phyloP scores from a whole-genome alignment of 2,329 filamentous ascomycete species.

The Bipolaris cookei region DNA sequence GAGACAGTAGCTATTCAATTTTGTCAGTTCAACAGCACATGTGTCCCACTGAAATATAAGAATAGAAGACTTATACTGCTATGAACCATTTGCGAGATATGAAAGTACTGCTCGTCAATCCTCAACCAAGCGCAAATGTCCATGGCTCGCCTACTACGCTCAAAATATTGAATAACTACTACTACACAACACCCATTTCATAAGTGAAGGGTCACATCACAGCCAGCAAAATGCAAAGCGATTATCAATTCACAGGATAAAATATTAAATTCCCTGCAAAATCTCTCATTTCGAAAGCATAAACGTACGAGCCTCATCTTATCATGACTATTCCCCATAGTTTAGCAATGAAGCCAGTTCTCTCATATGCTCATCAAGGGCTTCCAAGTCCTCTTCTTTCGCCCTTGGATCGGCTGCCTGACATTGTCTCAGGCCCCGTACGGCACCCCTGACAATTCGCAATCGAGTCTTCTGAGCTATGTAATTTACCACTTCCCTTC shows the following conservation, averaged over 20 bases:
- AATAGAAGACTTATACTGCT: background rate
- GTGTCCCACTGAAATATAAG: too few relatives aligned
- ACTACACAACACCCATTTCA: too few relatives aligned
- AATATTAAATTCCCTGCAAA: background rate
- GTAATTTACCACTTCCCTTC: background rate
- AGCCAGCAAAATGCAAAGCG: background rate
- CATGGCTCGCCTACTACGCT: background rate
- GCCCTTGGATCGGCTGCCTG: background rate
- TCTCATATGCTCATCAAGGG: background rate
- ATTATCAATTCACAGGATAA: background rate
- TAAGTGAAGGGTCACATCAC: background rate
- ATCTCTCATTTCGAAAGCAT: background rate
- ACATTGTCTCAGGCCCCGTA: background rate
- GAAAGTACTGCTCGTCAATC: background rate
- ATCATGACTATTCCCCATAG: background rate
- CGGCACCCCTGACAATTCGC: background rate
- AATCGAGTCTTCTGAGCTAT: background rate
- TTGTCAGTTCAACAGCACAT: background rate
- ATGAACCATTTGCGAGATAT: background rate
- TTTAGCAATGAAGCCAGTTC: background rate
- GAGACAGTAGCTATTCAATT: background rate
- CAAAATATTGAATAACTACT: background rate
- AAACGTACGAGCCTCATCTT: background rate
- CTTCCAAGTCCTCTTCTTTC: background rate
- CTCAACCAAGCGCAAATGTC: background rate